Conservation (phyloP, 2,329 filamentous ascomycete species). For the Lasiodiplodia hormozganensis region DNA sequence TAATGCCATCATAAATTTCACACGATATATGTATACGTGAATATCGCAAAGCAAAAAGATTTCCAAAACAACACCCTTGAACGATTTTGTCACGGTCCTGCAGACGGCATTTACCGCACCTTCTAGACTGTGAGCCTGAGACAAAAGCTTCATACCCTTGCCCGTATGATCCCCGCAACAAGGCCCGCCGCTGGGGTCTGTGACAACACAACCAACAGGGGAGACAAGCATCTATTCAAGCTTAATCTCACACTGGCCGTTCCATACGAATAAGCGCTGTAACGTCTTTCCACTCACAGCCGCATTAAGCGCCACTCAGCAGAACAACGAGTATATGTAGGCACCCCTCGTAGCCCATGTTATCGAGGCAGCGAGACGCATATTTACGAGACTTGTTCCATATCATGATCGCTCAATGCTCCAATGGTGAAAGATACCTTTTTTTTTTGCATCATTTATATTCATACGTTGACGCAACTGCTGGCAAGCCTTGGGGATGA, state of each 20-base stretch:
- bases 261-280: neutral
- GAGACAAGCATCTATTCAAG: slow-evolving; percentile 20
- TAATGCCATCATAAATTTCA: neutral
- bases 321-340: too few relatives aligned
- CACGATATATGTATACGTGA: neutral
- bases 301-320: neutral
- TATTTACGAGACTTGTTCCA: too few relatives aligned
- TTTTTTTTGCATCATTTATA: too few relatives aligned
- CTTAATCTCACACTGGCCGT: neutral
- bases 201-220: neutral
- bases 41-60: neutral
- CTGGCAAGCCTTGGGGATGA: too few relatives aligned
- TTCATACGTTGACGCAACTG: too few relatives aligned
- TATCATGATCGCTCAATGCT: too few relatives aligned
- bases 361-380: too few relatives aligned
- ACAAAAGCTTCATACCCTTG: neutral
- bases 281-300: neutral
- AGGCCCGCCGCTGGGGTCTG: neutral
- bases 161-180: neutral
- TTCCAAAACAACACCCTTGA: neutral
- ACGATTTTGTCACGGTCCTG: neutral
- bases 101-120: neutral
- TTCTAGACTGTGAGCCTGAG: neutral
- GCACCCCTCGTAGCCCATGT: too few relatives aligned
- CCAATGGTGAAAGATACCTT: too few relatives aligned